These are phyloP conservation scores for Apostasia ramifera DNA, from an alignment of 106 monocot species.

Conservation along the genomic window DNA sequence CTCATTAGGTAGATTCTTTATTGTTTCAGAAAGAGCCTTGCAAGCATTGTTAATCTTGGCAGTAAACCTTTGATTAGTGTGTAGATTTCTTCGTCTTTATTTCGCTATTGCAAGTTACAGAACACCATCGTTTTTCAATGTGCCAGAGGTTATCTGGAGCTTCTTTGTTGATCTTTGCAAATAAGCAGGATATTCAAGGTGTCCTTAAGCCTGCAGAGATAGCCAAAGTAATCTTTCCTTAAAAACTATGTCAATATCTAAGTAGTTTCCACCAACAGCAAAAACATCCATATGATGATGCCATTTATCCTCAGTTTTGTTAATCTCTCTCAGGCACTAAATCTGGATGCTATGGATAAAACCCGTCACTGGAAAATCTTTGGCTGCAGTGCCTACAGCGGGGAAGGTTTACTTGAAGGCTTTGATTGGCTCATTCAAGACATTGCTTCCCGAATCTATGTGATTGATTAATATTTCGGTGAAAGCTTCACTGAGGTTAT, in stretches of 20 bases:
- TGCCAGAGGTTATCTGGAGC: constrained; percentile 76
- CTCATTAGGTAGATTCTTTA: too few species aligned
- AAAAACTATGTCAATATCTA: too few species aligned
- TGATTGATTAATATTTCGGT: constrained; percentile 45
- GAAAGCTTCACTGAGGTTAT: too few species aligned
- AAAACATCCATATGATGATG: too few species aligned
- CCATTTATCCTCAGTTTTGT: background rate
- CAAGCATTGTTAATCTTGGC: too few species aligned
- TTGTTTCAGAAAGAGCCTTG: too few species aligned
- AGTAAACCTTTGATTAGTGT: too few species aligned
- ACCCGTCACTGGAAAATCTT: constrained; percentile 81
- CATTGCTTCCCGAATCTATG: constrained; percentile 81
- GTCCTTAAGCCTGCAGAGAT: constrained; percentile 66
- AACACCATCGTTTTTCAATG: background rate
- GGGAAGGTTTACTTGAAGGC: constrained; percentile 73
- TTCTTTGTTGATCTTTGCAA: constrained; percentile 75
- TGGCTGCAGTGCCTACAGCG: constrained; percentile 88
- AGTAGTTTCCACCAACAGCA: too few species aligned
- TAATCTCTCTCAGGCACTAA: constrained; percentile 42
- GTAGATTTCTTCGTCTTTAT: too few species aligned
- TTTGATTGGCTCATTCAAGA: constrained; percentile 95
- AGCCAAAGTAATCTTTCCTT: constrained; percentile 38
- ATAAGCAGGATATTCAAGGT: constrained; percentile 92
- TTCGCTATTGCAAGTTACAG: too few species aligned
- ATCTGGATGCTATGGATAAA: constrained; percentile 69